Evolutionary conservation across 805 yeast species (phyloP).

Genomic region (Yarrowia osloensis): DNA sequence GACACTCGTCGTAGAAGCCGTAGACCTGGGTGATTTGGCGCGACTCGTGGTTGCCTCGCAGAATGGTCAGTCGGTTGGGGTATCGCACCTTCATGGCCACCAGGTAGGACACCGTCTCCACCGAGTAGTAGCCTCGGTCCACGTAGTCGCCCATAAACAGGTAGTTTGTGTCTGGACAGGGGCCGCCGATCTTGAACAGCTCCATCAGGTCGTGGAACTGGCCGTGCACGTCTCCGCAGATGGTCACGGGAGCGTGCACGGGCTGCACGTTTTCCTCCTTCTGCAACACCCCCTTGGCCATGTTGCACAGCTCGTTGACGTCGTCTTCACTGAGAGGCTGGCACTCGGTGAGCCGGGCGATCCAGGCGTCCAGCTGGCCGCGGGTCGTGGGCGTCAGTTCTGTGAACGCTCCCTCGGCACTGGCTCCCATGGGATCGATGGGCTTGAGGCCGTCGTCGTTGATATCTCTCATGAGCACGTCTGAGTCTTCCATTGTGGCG

Average conservation of each 20-base stretch:
- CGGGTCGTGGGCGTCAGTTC: conserved; percentile 51
- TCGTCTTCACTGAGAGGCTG: conserved; percentile 83
- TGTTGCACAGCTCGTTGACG: conserved; percentile 75
- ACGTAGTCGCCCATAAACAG: conserved; percentile 89
- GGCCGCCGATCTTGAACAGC: conserved; percentile 91
- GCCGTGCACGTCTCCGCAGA: conserved; percentile 97
- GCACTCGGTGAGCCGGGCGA: conserved; percentile 76
- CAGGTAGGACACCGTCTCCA: conserved; percentile 86
- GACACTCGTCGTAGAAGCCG: conserved; percentile 95
- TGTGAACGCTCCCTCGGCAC: conserved; percentile 53
- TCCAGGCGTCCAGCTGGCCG: conserved; percentile 85
- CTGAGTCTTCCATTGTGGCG: conserved; percentile 44
- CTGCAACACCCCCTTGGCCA: conserved; percentile 89
- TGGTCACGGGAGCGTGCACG: conserved; percentile 91
- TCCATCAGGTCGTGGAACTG: conserved; percentile 97
- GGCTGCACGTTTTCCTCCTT: conserved; percentile 95
- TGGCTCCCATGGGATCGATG: conserved; percentile 31
- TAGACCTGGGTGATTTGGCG: conserved; percentile 96
- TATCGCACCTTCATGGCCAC: conserved; percentile 94
- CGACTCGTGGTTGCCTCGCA: conserved; percentile 94
- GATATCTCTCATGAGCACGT: conserved; percentile 46
- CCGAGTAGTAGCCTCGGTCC: conserved; percentile 86
- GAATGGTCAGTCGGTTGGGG: conserved; percentile 88
- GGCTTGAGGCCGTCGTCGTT: conserved; percentile 49
- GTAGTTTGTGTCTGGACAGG: conserved; percentile 90